Conservation (phyloP, 2,329 filamentous ascomycete genomes). For the Thermothelomyces thermophilus region DNA sequence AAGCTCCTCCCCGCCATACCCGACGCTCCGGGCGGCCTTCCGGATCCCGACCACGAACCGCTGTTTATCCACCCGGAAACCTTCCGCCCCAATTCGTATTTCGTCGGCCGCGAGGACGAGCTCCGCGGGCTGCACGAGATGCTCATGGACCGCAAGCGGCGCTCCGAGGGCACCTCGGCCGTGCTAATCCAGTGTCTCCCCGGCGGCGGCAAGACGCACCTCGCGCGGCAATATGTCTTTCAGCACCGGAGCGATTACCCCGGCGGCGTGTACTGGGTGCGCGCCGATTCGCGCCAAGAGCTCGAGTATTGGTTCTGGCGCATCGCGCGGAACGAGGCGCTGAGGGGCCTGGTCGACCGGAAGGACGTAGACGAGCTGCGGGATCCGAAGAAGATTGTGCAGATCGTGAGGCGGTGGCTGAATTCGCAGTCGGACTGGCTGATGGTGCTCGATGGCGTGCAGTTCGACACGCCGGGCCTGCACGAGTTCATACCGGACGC, state of each 20-base stretch:
- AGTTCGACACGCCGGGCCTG: slow-evolving; percentile 52
- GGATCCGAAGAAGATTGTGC: slow-evolving; percentile 44
- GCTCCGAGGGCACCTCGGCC: slow-evolving; percentile 52
- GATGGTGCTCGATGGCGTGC: slow-evolving; percentile 60
- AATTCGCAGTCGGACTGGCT: slow-evolving; percentile 58
- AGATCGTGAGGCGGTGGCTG: slow-evolving; percentile 55
- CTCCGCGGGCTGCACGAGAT: slow-evolving; percentile 52
- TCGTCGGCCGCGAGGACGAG: slow-evolving; percentile 54
- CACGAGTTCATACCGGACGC: slow-evolving; percentile 58
- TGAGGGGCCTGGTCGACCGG: slow-evolving; percentile 38
- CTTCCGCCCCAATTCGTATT: slow-evolving; percentile 57
- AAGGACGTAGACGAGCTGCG: slow-evolving; percentile 33
- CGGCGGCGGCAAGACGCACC: slow-evolving; percentile 62
- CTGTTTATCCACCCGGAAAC: slow-evolving; percentile 45
- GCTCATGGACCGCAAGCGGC: slow-evolving; percentile 49
- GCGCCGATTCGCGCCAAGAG: slow-evolving; percentile 53
- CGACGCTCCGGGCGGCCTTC: neutral
- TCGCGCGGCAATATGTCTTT: slow-evolving; percentile 62
- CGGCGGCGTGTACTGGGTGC: slow-evolving; percentile 64
- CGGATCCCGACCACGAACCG: slow-evolving; percentile 17
- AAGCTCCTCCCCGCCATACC: slow-evolving; percentile 3
- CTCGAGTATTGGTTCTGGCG: slow-evolving; percentile 58
- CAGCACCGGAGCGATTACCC: slow-evolving; percentile 51
- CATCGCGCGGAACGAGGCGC: slow-evolving; percentile 52
- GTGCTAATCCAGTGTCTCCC: slow-evolving; percentile 59